Percentiles rank a stretch among this genome's conserved stretches.
Conservation (phyloP, 2,329 filamentous ascomycete genomes). For the Ophiostoma quercus region DNA sequence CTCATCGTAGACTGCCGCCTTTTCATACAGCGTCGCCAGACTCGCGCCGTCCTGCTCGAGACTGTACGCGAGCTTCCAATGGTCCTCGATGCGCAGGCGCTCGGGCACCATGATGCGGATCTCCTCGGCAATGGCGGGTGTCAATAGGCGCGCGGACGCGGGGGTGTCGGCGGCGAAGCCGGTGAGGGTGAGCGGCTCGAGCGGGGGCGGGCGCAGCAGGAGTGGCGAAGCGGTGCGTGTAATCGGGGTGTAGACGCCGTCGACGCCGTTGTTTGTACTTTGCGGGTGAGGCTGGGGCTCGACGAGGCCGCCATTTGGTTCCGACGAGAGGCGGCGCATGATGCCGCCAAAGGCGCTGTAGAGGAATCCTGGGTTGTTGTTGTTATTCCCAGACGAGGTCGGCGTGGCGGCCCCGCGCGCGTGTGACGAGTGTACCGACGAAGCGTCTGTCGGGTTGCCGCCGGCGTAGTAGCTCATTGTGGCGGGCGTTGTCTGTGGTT, state of each 20-base stretch:
- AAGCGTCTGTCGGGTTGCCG: not conserved
- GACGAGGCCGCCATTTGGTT: slow-evolving; percentile 34
- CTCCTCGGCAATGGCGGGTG: slow-evolving; percentile 75
- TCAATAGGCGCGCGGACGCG: slow-evolving; percentile 60
- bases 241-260: slow-evolving; percentile 39
- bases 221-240: slow-evolving; percentile 69
- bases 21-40: slow-evolving; percentile 77
- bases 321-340: slow-evolving; percentile 60
- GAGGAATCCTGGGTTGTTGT: slow-evolving; percentile 29
- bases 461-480: slow-evolving; percentile 17
- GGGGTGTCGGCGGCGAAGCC: slow-evolving; percentile 61
- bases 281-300: slow-evolving; percentile 9
- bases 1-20: slow-evolving; percentile 61
- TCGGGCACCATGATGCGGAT: slow-evolving; percentile 85
- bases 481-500: not conserved
- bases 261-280: slow-evolving; percentile 23
- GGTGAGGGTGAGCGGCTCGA: slow-evolving; percentile 70
- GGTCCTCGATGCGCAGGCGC: slow-evolving; percentile 77
- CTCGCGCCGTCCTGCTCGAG: slow-evolving; percentile 89
- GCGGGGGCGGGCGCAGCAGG: slow-evolving; percentile 80
- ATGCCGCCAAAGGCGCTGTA: slow-evolving; percentile 54
- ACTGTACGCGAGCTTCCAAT: slow-evolving; percentile 83
- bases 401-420: slow-evolving; percentile 19
- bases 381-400: not conserved
- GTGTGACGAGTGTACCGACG: slow-evolving; percentile 20